A percentile compares a stretch with the other conserved stretches of the same genome.
Evolutionary conservation across 208 protist species (phyloP).

Genomic region (Trypanosoma caninum): DNA sequence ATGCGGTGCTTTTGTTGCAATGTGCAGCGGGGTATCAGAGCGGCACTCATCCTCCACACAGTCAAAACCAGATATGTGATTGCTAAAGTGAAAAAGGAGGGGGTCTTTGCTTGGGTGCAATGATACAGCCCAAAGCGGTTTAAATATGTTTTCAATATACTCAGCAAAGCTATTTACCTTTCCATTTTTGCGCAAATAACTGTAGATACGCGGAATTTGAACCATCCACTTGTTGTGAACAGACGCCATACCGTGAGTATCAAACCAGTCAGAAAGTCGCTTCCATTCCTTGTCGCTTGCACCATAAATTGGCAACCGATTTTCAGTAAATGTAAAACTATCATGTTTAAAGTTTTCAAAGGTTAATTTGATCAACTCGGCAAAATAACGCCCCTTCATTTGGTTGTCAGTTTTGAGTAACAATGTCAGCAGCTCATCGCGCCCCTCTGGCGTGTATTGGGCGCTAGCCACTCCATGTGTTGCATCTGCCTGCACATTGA

Average conservation of each 20-base stretch:
- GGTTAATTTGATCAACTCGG: conserved; percentile 94
- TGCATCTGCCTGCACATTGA: conserved; percentile 93
- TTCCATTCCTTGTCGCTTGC: conserved; percentile 92
- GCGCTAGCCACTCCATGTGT: conserved; percentile 84
- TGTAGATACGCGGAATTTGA: conserved; percentile 96
- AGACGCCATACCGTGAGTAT: conserved; percentile 93
- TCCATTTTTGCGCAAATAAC: conserved; percentile 73
- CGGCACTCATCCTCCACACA: conserved; percentile 97
- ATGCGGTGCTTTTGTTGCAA: conserved; percentile 67
- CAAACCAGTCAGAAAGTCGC: conserved; percentile 95
- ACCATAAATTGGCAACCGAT: conserved; percentile 90
- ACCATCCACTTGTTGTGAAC: conserved; percentile 97
- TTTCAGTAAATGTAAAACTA: conserved; percentile 94
- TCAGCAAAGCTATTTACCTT: conserved; percentile 92
- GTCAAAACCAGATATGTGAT: conserved; percentile 98
- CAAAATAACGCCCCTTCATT: conserved; percentile 97
- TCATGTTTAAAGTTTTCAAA: conserved; percentile 94
- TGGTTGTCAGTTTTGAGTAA: conserved; percentile 99
- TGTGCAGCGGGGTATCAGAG: conserved; percentile 54
- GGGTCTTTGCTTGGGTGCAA: conserved; percentile 94
- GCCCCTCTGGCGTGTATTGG: conserved; percentile 92
- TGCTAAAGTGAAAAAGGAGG: conserved; percentile 95
- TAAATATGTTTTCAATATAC: conserved; percentile 98
- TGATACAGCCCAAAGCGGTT: conserved; percentile 97
- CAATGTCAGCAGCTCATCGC: conserved; percentile 92